Conservation (phyloP, 1,284 basidiomycete genomes). For the Cryptococcus hybrid region DNA sequence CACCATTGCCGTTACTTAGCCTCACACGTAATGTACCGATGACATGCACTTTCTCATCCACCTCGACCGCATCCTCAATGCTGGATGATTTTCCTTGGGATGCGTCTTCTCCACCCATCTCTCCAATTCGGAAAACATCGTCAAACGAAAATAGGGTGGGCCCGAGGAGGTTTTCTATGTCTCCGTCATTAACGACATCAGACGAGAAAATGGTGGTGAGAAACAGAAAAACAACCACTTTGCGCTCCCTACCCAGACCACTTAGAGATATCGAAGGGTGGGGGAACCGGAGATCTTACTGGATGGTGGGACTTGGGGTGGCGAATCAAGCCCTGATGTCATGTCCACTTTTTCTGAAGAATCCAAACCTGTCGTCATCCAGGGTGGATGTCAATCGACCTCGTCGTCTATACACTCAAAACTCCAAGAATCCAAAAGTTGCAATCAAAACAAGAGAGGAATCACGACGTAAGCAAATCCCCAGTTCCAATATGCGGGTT, state of each 20-base stretch:
- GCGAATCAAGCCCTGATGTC: background rate
- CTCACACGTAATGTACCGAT: no score
- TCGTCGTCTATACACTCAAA: background rate
- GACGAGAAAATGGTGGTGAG: background rate
- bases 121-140: slow-evolving; percentile 6
- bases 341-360: background rate
- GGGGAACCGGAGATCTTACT: slow-evolving; percentile 37
- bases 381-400: background rate
- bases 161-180: background rate
- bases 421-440: background rate
- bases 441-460: background rate
- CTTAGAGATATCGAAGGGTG: slow-evolving; percentile 29
- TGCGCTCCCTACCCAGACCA: slow-evolving; percentile 12
- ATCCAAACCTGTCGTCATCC: background rate
- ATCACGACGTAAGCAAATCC: background rate
- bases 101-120: slow-evolving; percentile 5
- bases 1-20: no score
- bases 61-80: background rate
- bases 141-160: no score
- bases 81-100: slow-evolving; percentile 16
- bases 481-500: slow-evolving; percentile 9
- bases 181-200: background rate
- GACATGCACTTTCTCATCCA: no score
- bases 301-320: slow-evolving; percentile 19
- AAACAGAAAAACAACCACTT: background rate